Evolutionary conservation across 164 flowering plant species (phyloP).

Genomic region (Taxillus chinensis): DNA sequence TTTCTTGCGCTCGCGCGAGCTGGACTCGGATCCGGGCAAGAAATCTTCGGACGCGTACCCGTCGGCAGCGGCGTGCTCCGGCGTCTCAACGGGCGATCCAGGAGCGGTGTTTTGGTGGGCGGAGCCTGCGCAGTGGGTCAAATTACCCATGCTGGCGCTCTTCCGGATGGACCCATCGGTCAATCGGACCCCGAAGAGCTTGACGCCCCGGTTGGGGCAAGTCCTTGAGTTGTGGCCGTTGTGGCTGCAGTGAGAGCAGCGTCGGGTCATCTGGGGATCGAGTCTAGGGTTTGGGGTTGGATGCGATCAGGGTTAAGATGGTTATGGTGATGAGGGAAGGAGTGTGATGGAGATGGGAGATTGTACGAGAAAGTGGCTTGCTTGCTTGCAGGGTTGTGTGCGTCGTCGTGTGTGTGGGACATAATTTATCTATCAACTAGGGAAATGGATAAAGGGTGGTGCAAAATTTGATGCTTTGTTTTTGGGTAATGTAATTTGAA

Average conservation of each 20-base stretch:
- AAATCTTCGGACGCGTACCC: conserved; percentile 92
- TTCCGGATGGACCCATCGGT: conserved; percentile 84
- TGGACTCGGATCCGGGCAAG: conserved; percentile 65
- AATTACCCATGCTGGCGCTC: conserved; percentile 91
- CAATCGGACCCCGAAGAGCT: conserved; percentile 77
- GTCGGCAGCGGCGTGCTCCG: conserved; percentile 42
- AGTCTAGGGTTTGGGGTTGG: background rate
- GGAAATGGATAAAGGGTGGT: no score
- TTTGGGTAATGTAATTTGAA: no score
- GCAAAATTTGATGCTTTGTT: no score
- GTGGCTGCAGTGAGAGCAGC: conserved; percentile 84
- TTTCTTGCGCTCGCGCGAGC: conserved; percentile 73
- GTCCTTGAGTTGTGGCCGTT: conserved; percentile 90
- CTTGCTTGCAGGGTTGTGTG: no score
- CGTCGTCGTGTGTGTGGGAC: no score
- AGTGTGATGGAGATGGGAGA: no score
- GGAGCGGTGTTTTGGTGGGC: conserved; percentile 1
- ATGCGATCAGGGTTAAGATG: background rate
- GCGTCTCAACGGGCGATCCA: conserved; percentile 53
- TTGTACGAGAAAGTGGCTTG: no score
- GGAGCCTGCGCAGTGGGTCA: conserved; percentile 48
- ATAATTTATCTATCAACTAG: no score
- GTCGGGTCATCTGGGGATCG: conserved; percentile 45
- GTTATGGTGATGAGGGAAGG: background rate
- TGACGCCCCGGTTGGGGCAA: conserved; percentile 86